phyloP scores from a whole-genome alignment of 2,329 filamentous ascomycete genomes.

The Claviceps sp. region DNA sequence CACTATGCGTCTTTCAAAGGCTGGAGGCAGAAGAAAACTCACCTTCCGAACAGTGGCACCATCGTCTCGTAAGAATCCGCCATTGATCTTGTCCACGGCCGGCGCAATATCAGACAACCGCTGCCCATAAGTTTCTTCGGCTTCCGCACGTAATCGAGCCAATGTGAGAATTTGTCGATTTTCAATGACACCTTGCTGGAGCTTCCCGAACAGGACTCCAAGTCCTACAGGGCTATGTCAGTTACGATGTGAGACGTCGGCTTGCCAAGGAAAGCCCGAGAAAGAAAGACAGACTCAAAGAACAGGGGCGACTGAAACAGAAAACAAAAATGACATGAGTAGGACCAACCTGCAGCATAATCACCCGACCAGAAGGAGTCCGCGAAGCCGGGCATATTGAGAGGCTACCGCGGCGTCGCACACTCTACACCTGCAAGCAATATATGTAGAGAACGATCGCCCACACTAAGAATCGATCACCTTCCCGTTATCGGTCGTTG shows the following conservation, averaged over 20 bases:
- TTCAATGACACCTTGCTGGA: constrained; percentile 90
- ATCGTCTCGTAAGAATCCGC: constrained; percentile 82
- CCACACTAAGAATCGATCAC: no score
- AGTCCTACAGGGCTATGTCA: constrained; percentile 41
- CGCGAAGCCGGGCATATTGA: constrained; percentile 72
- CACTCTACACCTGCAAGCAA: neutral
- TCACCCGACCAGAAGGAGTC: constrained; percentile 97
- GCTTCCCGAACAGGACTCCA: constrained; percentile 87
- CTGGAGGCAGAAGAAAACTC: constrained; percentile 7
- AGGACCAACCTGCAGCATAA: constrained; percentile 71
- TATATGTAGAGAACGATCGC: neutral
- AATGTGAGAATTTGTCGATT: constrained; percentile 89
- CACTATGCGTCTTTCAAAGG: neutral
- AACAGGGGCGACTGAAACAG: neutral
- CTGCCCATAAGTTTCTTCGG: constrained; percentile 78
- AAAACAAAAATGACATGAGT: neutral
- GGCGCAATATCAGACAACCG: constrained; percentile 71
- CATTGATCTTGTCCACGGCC: constrained; percentile 65
- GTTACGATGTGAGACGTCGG: neutral
- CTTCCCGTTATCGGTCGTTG: neutral
- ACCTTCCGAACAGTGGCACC: constrained; percentile 94
- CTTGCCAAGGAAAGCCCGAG: neutral
- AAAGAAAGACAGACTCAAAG: neutral
- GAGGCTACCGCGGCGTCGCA: constrained; percentile 7
- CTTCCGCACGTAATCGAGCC: constrained; percentile 86